Evolutionary conservation across 2,329 filamentous ascomycete genomes (phyloP).

Genomic region (Coniochaeta prunicola): DNA sequence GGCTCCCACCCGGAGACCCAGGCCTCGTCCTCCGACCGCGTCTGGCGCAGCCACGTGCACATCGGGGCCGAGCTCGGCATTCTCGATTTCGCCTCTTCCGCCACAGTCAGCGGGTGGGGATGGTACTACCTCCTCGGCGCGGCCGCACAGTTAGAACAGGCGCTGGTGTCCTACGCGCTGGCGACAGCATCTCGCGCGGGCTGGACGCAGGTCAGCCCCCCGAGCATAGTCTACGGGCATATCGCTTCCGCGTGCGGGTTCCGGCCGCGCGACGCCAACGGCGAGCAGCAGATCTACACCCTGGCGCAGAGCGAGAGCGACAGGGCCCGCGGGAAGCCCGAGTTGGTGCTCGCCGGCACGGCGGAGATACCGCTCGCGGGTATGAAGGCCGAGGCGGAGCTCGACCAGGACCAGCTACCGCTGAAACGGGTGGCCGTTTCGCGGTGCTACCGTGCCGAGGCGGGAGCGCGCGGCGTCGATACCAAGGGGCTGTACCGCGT

Average conservation of each 20-base stretch:
- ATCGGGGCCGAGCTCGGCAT: conserved; percentile 82
- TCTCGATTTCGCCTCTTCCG: conserved; percentile 81
- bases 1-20: conserved; percentile 55
- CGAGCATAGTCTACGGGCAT: conserved; percentile 85
- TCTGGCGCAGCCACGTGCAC: conserved; percentile 71
- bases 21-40: conserved; percentile 27
- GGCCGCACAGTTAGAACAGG: conserved; percentile 89
- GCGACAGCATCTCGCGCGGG: conserved; percentile 63
- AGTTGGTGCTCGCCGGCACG: conserved; percentile 74
- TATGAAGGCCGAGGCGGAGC: conserved; percentile 69
- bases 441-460: conserved; percentile 93
- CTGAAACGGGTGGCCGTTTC: conserved; percentile 76
- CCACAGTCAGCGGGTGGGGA: conserved; percentile 84
- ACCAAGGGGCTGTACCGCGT: conserved; percentile 95
- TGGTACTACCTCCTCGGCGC: conserved; percentile 97
- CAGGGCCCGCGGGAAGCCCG: conserved; percentile 53
- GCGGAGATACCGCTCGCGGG: conserved; percentile 92
- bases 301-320: conserved; percentile 63
- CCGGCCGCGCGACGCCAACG: conserved; percentile 82
- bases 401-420: conserved; percentile 62
- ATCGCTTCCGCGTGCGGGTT: conserved; percentile 90
- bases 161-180: conserved; percentile 80
- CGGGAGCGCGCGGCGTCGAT: conserved; percentile 79
- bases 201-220: conserved; percentile 77
- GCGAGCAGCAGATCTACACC: conserved; percentile 86